A percentile compares a stretch with the other conserved stretches of the same genome.
These are phyloP conservation scores for Polyporus tsugae DNA, from an alignment of 1,284 basidiomycete genomes.

Conservation along the genomic window DNA sequence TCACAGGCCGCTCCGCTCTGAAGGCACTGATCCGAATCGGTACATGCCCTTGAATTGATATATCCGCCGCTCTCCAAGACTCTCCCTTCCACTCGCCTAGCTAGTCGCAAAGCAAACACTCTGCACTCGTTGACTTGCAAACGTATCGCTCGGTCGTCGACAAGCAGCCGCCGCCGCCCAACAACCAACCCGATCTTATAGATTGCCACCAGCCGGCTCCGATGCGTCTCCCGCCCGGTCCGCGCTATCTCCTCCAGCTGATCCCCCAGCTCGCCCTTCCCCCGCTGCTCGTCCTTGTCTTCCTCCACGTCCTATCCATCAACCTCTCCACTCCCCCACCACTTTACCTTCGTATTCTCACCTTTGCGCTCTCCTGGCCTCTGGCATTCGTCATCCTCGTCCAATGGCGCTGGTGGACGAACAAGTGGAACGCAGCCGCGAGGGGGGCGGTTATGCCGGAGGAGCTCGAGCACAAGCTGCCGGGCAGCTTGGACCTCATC, in stretches of 20 bases:
- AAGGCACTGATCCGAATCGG: not conserved
- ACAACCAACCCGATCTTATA: not conserved
- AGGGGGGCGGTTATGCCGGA: conserved; percentile 35
- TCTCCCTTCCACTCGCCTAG: too few species aligned
- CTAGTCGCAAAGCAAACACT: too few species aligned
- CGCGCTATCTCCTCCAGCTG: conserved; percentile 26
- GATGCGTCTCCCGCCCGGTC: conserved; percentile 25
- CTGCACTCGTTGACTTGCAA: not conserved
- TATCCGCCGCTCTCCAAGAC: not conserved
- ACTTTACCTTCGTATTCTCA: conserved; percentile 20
- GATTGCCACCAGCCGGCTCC: not conserved
- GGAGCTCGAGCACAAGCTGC: conserved; percentile 27
- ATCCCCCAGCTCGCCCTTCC: conserved; percentile 23
- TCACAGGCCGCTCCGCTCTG: not conserved
- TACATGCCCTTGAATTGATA: not conserved
- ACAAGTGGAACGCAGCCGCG: conserved; percentile 30
- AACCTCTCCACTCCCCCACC: conserved; percentile 9
- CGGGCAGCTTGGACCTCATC: conserved; percentile 37
- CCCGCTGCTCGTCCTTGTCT: conserved; percentile 19
- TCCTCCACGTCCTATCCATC: conserved; percentile 17
- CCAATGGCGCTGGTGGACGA: conserved; percentile 21
- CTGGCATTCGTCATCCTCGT: conserved; percentile 20
- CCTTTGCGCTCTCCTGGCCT: conserved; percentile 26
- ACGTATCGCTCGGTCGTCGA: not conserved
- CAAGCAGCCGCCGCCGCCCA: too few species aligned